phyloP scores from a whole-genome alignment of 192 early-diverging fungal species.

The Podila epigama region DNA sequence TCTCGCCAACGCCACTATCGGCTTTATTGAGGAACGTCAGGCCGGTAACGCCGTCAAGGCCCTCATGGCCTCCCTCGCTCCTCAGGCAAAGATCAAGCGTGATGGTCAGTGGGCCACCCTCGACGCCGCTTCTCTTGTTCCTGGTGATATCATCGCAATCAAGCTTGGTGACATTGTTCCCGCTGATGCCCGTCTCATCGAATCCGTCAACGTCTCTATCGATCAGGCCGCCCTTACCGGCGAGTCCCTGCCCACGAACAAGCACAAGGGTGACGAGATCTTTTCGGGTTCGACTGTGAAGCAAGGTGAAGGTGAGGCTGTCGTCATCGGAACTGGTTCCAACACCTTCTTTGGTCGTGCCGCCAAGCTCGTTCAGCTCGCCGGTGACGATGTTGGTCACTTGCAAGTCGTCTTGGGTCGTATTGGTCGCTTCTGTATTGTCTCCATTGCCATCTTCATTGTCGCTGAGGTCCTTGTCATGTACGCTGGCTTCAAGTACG shows the following conservation, averaged over 20 bases:
- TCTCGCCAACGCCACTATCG: slow-evolving; percentile 86
- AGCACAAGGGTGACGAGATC: slow-evolving; percentile 73
- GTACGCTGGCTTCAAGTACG: slow-evolving; percentile 72
- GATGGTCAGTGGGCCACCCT: slow-evolving; percentile 81
- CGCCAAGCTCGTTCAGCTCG: slow-evolving; percentile 76
- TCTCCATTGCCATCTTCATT: slow-evolving; percentile 76
- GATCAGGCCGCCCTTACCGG: slow-evolving; percentile 79
- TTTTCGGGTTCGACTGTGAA: slow-evolving; percentile 84
- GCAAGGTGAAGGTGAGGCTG: slow-evolving; percentile 80
- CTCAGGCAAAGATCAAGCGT: slow-evolving; percentile 88
- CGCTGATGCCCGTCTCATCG: slow-evolving; percentile 85
- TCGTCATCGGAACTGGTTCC: slow-evolving; percentile 81
- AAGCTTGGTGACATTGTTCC: slow-evolving; percentile 91
- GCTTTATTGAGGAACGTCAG: slow-evolving; percentile 89
- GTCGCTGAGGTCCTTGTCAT: slow-evolving; percentile 74
- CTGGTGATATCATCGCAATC: slow-evolving; percentile 89
- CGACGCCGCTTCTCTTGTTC: slow-evolving; percentile 80
- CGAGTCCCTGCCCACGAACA: slow-evolving; percentile 76
- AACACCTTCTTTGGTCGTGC: slow-evolving; percentile 89
- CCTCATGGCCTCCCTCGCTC: slow-evolving; percentile 90
- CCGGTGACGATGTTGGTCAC: slow-evolving; percentile 77
- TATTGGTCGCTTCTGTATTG: slow-evolving; percentile 82
- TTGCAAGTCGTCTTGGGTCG: slow-evolving; percentile 76
- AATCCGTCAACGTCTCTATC: slow-evolving; percentile 64
- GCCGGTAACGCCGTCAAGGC: slow-evolving; percentile 94